Evolutionary conservation across 192 early-diverging fungal genomes (phyloP).

Genomic region (Coemansia sp.): DNA sequence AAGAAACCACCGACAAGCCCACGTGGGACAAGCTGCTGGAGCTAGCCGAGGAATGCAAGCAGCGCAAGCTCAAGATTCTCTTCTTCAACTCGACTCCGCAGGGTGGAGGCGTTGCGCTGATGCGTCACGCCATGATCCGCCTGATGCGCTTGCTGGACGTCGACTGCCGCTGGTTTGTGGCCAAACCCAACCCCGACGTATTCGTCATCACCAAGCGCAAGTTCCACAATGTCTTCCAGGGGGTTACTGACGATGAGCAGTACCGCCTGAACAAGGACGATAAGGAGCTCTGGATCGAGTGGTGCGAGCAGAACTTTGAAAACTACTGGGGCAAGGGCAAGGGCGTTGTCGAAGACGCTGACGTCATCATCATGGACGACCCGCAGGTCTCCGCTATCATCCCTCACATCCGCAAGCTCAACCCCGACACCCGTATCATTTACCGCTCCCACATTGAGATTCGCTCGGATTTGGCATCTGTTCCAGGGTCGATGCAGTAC

Average conservation of each 20-base stretch:
- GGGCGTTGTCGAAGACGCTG: constrained; percentile 64
- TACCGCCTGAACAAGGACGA: constrained; percentile 58
- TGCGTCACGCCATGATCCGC: constrained; percentile 80
- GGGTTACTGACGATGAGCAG: constrained; percentile 64
- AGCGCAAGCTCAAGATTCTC: constrained; percentile 60
- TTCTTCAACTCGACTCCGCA: constrained; percentile 85
- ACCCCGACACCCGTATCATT: constrained; percentile 68
- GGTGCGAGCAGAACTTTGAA: constrained; percentile 69
- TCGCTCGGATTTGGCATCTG: constrained; percentile 67
- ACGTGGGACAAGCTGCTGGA: constrained; percentile 67
- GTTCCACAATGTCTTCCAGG: constrained; percentile 86
- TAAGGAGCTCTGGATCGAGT: constrained; percentile 61
- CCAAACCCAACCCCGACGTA: constrained; percentile 79
- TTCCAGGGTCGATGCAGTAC: constrained; percentile 65
- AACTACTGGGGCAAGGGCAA: constrained; percentile 70
- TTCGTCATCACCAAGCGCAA: constrained; percentile 88
- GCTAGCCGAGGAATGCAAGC: constrained; percentile 58
- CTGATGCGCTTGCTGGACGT: constrained; percentile 65
- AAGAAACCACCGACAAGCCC: constrained; percentile 59
- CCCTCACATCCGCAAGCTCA: constrained; percentile 69
- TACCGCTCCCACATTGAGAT: constrained; percentile 87
- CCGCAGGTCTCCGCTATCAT: constrained; percentile 82
- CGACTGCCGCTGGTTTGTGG: constrained; percentile 74
- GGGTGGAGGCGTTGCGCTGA: constrained; percentile 85
- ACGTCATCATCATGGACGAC: constrained; percentile 87